phyloP scores from a whole-genome alignment of 441 rosid genomes.

The Euphorbia schlechtendalii region DNA sequence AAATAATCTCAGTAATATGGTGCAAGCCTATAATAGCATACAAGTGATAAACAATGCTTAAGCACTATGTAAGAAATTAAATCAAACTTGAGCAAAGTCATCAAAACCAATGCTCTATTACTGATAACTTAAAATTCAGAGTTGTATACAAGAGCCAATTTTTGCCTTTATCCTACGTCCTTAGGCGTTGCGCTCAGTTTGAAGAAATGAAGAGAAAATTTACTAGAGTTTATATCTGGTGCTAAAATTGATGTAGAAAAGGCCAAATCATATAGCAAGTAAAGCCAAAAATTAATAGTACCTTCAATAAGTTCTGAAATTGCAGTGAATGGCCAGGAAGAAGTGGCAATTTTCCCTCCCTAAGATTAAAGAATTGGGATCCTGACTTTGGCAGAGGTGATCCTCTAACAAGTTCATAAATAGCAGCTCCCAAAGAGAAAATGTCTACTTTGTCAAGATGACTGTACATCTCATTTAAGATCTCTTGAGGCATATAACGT shows the following conservation, averaged over 20 bases:
- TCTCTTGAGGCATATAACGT: slow-evolving; percentile 96
- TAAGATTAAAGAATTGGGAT: slow-evolving; percentile 52
- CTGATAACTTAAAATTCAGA: too few species aligned
- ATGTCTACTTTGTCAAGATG: slow-evolving; percentile 87
- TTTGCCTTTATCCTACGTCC: neutral
- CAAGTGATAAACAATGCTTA: too few species aligned
- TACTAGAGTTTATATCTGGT: neutral
- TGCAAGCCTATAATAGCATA: too few species aligned
- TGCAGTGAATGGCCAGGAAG: slow-evolving; percentile 84
- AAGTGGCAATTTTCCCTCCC: slow-evolving; percentile 79
- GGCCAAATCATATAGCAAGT: neutral
- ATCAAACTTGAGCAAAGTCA: too few species aligned
- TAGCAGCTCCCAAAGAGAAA: slow-evolving; percentile 73
- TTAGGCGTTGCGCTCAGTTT: neutral
- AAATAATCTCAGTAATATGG: too few species aligned
- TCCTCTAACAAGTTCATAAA: slow-evolving; percentile 74
- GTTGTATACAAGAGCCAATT: neutral
- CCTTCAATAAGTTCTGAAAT: slow-evolving; percentile 85
- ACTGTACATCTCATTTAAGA: slow-evolving; percentile 72
- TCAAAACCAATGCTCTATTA: too few species aligned
- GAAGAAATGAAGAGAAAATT: neutral
- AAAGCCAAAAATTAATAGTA: slow-evolving; percentile 14
- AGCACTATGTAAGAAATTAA: too few species aligned
- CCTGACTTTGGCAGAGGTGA: slow-evolving; percentile 70
- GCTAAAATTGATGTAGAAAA: neutral